Evolutionary conservation across 331 rosid species (phyloP).

Genomic region (Dryas integrifolia): DNA sequence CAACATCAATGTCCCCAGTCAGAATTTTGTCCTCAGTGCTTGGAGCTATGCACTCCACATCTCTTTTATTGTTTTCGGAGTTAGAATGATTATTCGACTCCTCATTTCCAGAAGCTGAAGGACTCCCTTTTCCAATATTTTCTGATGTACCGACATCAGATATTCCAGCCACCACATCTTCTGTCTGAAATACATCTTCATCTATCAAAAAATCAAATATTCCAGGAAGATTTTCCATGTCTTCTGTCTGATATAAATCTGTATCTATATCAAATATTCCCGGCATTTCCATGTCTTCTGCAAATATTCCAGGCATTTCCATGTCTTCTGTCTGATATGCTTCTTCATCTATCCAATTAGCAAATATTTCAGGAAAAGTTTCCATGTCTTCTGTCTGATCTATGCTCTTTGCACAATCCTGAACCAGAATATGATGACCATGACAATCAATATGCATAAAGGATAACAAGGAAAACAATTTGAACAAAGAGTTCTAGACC

Average conservation of each 20-base stretch:
- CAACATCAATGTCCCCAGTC: neutral
- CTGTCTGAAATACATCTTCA: too few relatives aligned
- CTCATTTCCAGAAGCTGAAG: neutral
- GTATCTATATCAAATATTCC: too few relatives aligned
- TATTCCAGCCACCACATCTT: too few relatives aligned
- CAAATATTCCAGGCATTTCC: too few relatives aligned
- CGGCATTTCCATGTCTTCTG: too few relatives aligned
- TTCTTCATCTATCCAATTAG: neutral
- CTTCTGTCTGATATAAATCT: too few relatives aligned
- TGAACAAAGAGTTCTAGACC: slow-evolving; percentile 6
- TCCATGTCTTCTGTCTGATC: neutral
- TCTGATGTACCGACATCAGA: neutral
- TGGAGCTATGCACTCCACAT: neutral
- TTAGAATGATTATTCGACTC: neutral
- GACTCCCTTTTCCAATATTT: neutral
- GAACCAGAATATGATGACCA: neutral
- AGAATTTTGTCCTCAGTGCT: neutral
- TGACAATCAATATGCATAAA: neutral
- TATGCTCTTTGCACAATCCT: slow-evolving; percentile 4
- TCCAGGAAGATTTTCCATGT: too few relatives aligned
- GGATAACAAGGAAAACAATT: neutral
- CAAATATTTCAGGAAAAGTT: neutral
- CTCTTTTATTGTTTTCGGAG: neutral
- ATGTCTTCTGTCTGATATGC: too few relatives aligned
- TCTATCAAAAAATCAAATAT: neutral